Conservation (phyloP, 768 basidiomycete species). For the Leccinum disarticulatum region DNA sequence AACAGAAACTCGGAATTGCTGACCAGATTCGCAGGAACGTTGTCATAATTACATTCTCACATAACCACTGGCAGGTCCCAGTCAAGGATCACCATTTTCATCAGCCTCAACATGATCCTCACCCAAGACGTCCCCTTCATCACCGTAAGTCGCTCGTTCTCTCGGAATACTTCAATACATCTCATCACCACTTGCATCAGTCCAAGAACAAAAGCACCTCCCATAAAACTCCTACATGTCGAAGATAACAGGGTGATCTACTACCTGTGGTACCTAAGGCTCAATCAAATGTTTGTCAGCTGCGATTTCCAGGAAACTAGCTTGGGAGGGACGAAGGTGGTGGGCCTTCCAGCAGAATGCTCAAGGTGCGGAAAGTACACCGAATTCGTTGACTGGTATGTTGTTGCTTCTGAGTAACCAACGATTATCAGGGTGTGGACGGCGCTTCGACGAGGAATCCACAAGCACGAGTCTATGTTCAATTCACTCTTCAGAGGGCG, state of each 20-base stretch:
- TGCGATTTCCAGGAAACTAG: conserved; percentile 16
- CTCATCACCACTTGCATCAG: background rate
- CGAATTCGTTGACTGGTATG: conserved; percentile 17
- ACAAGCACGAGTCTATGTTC: conserved; percentile 18
- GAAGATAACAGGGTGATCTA: background rate
- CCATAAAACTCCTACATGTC: background rate
- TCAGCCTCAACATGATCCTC: background rate
- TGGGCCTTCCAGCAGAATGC: conserved; percentile 9
- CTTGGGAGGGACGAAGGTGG: conserved; percentile 14
- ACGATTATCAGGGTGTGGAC: conserved; percentile 14
- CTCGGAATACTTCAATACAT: background rate
- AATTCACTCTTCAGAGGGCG: conserved; percentile 18
- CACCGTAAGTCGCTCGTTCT: background rate
- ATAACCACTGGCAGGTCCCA: too few relatives aligned
- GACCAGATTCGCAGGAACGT: too few relatives aligned
- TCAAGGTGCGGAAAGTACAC: conserved; percentile 17
- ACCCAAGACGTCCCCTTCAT: conserved; percentile 9
- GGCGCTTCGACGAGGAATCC: conserved; percentile 17
- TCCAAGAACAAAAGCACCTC: conserved; percentile 10
- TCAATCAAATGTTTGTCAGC: conserved; percentile 14
- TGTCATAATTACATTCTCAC: too few relatives aligned
- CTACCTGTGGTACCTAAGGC: conserved; percentile 18
- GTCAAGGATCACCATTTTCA: too few relatives aligned
- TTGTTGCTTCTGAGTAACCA: background rate
- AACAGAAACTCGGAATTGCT: too few relatives aligned